A percentile compares a stretch with the other conserved stretches of the same genome.
Evolutionary conservation across 2,329 filamentous ascomycete genomes (phyloP).

Genomic region (Fusarium newnesense): DNA sequence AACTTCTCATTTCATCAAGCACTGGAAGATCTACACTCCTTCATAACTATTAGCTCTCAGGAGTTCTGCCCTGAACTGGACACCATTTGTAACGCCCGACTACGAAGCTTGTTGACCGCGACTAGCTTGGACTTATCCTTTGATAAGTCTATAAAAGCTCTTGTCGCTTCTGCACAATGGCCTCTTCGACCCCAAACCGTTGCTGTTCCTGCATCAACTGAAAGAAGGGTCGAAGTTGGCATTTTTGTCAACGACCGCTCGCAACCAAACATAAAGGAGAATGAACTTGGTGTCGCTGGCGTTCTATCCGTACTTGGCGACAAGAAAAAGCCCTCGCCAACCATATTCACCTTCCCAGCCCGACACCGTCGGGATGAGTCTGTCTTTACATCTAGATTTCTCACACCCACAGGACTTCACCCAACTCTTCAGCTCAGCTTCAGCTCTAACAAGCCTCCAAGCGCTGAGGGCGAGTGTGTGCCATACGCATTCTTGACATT

Average conservation of each 20-base stretch:
- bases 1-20: slow-evolving; percentile 76
- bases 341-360: slow-evolving; percentile 85
- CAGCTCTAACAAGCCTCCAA: slow-evolving; percentile 60
- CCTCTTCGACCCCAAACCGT: slow-evolving; percentile 56
- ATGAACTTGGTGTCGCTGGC: slow-evolving; percentile 83
- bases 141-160: slow-evolving; percentile 71
- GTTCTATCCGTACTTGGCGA: slow-evolving; percentile 82
- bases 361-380: slow-evolving; percentile 72
- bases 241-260: slow-evolving; percentile 73
- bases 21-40: slow-evolving; percentile 64
- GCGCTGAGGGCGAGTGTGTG: slow-evolving; percentile 70
- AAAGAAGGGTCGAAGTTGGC: slow-evolving; percentile 80
- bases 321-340: slow-evolving; percentile 75
- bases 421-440: slow-evolving; percentile 79
- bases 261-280: slow-evolving; percentile 67
- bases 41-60: slow-evolving; percentile 64
- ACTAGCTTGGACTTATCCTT: slow-evolving; percentile 81
- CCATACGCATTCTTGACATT: slow-evolving; percentile 85
- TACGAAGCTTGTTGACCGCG: slow-evolving; percentile 60
- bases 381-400: slow-evolving; percentile 72
- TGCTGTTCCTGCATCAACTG: slow-evolving; percentile 51
- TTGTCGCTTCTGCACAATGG: slow-evolving; percentile 76
- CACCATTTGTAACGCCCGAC: slow-evolving; percentile 60
- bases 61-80: slow-evolving; percentile 62
- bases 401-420: slow-evolving; percentile 82